A percentile compares a stretch with the other conserved stretches of the same genome.
Evolutionary conservation across 106 monocot genomes (phyloP).

Genomic region (Narthecium ossifragum): DNA sequence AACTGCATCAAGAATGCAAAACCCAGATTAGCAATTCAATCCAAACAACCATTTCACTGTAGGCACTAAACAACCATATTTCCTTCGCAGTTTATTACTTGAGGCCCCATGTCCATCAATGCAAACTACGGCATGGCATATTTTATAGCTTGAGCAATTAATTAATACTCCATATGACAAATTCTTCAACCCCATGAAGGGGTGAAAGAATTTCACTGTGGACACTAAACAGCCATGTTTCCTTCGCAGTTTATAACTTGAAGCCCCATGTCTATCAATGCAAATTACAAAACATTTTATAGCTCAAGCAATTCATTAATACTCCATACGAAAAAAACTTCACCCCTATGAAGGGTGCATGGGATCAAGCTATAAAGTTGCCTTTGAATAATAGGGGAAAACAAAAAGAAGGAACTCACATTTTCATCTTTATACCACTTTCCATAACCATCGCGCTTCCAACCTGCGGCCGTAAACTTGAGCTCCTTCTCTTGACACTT

Average conservation of each 20-base stretch:
- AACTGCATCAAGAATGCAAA: not conserved
- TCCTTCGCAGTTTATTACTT: not conserved
- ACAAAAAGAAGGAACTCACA: conserved; percentile 26
- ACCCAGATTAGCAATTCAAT: not conserved
- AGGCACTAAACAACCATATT: not conserved
- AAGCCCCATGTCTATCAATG: not conserved
- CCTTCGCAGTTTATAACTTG: not conserved
- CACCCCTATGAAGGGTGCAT: not conserved
- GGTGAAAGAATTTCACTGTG: no score
- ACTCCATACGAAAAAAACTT: not conserved
- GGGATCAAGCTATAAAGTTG: not conserved
- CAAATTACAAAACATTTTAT: not conserved
- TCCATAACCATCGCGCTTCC: conserved; percentile 75
- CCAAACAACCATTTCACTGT: not conserved
- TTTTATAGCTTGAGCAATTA: not conserved
- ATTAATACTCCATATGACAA: not conserved
- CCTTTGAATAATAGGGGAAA: not conserved
- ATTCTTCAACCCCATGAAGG: not conserved
- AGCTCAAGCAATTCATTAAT: not conserved
- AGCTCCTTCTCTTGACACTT: conserved; percentile 51
- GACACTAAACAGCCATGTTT: not conserved
- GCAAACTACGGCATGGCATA: not conserved
- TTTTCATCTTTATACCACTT: conserved; percentile 84
- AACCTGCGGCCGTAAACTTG: conserved; percentile 61
- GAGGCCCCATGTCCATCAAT: not conserved